Conservation (phyloP, 805 yeast species). For the Aciculoconidium aculeatum region DNA sequence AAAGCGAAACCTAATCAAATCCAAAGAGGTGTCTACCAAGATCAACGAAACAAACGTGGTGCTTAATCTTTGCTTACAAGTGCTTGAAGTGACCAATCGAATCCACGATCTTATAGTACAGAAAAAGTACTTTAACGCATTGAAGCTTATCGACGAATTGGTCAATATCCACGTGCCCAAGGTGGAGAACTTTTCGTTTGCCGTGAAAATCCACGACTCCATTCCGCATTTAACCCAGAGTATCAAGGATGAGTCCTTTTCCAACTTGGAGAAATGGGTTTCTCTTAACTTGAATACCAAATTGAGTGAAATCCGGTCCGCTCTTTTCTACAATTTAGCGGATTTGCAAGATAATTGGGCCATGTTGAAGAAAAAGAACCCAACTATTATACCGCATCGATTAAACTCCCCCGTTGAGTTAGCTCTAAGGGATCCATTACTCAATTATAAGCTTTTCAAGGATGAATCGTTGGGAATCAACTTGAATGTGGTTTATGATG, state of each 20-base stretch:
- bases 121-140: constrained; percentile 76
- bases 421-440: constrained; percentile 57
- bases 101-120: constrained; percentile 75
- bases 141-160: constrained; percentile 74
- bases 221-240: constrained; percentile 69
- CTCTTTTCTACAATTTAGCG: constrained; percentile 47
- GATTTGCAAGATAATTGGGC: constrained; percentile 60
- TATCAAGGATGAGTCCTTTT: constrained; percentile 70
- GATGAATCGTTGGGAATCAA: constrained; percentile 41
- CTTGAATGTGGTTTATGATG: constrained; percentile 73
- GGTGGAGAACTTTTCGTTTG: constrained; percentile 68
- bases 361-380: constrained; percentile 36
- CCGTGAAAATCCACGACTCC: constrained; percentile 65
- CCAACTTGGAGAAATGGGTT: constrained; percentile 61
- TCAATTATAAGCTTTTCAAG: constrained; percentile 44
- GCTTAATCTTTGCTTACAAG: constrained; percentile 68
- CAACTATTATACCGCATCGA: constrained; percentile 47
- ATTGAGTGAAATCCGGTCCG: constrained; percentile 49
- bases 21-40: constrained; percentile 59
- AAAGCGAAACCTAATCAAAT: constrained; percentile 53
- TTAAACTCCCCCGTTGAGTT: constrained; percentile 84
- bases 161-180: constrained; percentile 63
- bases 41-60: constrained; percentile 68
- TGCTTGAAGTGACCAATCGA: constrained; percentile 78
- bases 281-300: constrained; percentile 56